Evolutionary conservation across 352 stramenopile genomes (phyloP).

Genomic region (Lagenidium giganteum): DNA sequence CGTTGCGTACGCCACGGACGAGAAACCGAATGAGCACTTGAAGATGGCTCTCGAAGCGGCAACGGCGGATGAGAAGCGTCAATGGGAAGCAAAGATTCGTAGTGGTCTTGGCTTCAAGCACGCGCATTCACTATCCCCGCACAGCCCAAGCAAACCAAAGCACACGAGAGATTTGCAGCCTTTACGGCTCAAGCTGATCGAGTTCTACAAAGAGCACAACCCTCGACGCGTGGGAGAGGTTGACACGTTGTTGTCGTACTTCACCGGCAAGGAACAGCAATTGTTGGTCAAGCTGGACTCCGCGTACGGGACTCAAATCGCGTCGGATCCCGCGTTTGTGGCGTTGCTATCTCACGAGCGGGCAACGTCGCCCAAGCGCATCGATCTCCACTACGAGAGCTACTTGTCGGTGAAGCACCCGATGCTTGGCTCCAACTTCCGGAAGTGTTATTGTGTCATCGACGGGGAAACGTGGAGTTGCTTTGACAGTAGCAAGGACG

Average conservation of each 20-base stretch:
- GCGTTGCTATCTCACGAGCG: slow-evolving; percentile 6
- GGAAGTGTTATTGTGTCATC: slow-evolving; percentile 33
- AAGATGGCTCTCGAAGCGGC: slow-evolving; percentile 29
- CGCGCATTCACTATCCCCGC: too few species aligned
- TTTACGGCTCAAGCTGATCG: slow-evolving; percentile 53
- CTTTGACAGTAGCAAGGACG: slow-evolving; percentile 21
- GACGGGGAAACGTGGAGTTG: slow-evolving; percentile 23
- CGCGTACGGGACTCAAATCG: slow-evolving; percentile 45
- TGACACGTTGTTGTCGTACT: slow-evolving; percentile 55
- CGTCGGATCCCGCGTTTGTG: slow-evolving; percentile 23
- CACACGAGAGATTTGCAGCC: too few species aligned
- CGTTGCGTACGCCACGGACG: too few species aligned
- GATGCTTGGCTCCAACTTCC: slow-evolving; percentile 19
- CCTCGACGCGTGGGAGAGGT: slow-evolving; percentile 85
- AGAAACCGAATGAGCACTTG: neutral
- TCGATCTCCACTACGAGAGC: slow-evolving; percentile 20
- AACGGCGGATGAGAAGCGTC: slow-evolving; percentile 34
- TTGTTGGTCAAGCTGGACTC: slow-evolving; percentile 55
- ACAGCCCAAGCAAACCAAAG: too few species aligned
- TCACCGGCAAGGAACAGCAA: slow-evolving; percentile 46
- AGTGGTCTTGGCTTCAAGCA: slow-evolving; percentile 28
- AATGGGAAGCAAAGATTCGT: slow-evolving; percentile 51
- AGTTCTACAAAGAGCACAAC: slow-evolving; percentile 90
- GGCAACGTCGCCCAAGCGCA: slow-evolving; percentile 2
- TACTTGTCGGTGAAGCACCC: slow-evolving; percentile 40